Conservation (phyloP, 495 filamentous ascomycete genomes). For the Aspergillus baeticus region DNA sequence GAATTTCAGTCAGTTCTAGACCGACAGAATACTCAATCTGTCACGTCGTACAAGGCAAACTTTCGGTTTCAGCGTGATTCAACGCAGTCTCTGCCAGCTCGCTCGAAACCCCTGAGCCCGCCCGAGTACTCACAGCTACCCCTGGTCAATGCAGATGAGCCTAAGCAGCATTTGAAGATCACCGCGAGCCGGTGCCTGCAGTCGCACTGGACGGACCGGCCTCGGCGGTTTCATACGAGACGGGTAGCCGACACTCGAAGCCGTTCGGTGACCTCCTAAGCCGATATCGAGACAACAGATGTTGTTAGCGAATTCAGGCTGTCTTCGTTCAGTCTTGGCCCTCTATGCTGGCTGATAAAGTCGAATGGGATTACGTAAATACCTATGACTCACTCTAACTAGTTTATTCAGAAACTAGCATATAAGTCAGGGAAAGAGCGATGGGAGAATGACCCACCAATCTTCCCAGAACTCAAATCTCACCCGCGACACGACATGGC, state of each 20-base stretch:
- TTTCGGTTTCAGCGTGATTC: constrained; percentile 19
- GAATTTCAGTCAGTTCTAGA: constrained; percentile 39
- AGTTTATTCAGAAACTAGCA: neutral
- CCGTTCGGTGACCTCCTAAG: constrained; percentile 28
- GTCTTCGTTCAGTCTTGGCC: neutral
- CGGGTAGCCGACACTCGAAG: constrained; percentile 20
- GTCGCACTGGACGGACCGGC: constrained; percentile 19
- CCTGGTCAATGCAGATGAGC: constrained; percentile 25
- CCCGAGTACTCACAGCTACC: constrained; percentile 21
- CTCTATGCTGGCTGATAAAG: neutral
- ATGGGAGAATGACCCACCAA: neutral
- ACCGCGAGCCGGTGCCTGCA: constrained; percentile 23
- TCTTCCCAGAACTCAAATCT: neutral
- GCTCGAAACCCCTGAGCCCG: constrained; percentile 13
- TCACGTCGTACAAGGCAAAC: constrained; percentile 24
- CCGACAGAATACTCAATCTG: constrained; percentile 24
- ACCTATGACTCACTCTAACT: neutral
- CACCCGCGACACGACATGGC: neutral
- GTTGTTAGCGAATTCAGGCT: neutral
- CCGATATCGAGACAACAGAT: neutral
- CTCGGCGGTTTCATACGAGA: constrained; percentile 23
- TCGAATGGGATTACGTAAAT: neutral
- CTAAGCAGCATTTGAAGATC: constrained; percentile 23
- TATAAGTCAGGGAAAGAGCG: neutral
- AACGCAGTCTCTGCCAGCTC: constrained; percentile 17